Percentiles rank a stretch among this genome's conserved stretches.
Evolutionary conservation across 768 basidiomycete species (phyloP).

Genomic region (Gloeopeniophorella convolvens): DNA sequence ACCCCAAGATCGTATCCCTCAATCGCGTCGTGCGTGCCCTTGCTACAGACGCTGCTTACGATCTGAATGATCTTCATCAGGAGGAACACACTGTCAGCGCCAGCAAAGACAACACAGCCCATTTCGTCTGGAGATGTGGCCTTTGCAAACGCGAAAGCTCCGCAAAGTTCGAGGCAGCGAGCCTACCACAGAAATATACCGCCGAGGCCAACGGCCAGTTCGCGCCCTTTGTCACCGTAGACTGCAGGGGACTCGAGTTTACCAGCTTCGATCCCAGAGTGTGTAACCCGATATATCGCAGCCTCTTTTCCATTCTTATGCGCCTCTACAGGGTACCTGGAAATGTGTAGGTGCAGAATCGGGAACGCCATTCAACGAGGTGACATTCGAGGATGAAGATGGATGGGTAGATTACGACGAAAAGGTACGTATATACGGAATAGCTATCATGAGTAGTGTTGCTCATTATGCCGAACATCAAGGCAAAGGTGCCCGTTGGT

Average conservation of each 20-base stretch:
- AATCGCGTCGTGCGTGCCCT: constrained; percentile 52
- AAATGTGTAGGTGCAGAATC: constrained; percentile 57
- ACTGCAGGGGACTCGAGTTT: constrained; percentile 87
- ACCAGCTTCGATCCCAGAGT: constrained; percentile 69
- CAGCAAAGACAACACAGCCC: constrained; percentile 59
- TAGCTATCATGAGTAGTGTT: background rate
- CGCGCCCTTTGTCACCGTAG: constrained; percentile 60
- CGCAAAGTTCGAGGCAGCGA: constrained; percentile 63
- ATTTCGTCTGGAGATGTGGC: constrained; percentile 79
- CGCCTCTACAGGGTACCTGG: constrained; percentile 62
- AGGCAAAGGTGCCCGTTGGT: constrained; percentile 61
- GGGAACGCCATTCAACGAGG: constrained; percentile 52
- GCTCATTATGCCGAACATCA: background rate
- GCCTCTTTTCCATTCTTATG: background rate
- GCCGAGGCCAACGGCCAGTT: constrained; percentile 55
- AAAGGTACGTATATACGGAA: constrained; percentile 45
- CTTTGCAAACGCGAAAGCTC: constrained; percentile 75
- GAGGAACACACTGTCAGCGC: constrained; percentile 60
- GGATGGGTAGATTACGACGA: constrained; percentile 92
- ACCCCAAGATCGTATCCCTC: constrained; percentile 64
- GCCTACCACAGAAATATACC: constrained; percentile 47
- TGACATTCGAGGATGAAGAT: constrained; percentile 57
- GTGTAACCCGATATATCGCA: constrained; percentile 19
- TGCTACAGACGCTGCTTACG: background rate
- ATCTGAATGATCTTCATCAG: constrained; percentile 33